Evolutionary conservation across 352 stramenopile species (phyloP), one percentile per base, ranked within the genome.

Genomic region (Lagenidium giganteum): DNA sequence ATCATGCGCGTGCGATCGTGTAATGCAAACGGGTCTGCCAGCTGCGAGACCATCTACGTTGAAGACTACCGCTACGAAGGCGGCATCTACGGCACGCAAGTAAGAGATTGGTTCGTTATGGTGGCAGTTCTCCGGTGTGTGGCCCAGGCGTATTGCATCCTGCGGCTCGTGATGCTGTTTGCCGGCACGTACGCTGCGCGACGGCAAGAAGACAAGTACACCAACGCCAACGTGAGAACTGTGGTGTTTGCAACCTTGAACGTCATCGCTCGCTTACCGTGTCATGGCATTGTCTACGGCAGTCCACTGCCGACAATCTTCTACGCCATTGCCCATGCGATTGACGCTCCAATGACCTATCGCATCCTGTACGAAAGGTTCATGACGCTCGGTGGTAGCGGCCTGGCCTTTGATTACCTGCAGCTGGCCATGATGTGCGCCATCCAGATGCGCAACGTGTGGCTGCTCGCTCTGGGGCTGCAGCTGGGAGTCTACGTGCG

Each of bases 401-500:
- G n/a, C 66, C 5, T 37, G 68, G 3, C 25, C 56, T 13, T 52
- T 73, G 21, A 44, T 47, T 1, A 11, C 64, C 7, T 18, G 42
- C 39, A 60, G 1, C 67, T 74, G 8, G 35, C 72, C 7, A 43
- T 38, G 1, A 47, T 68, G 11, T 61, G 61, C 0, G 56, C 63
- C 2, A 55, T 72, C 0, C 70, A 75, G n/a, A 78, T 82, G 64
- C 59, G 64, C 0, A 70, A 50, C 7, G 61, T 76, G 11, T 81
- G 60, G 71, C 28, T 72, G n/a, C n/a, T n/a, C n/a, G n/a, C n/a
- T n/a, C n/a, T n/a, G n/a, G n/a, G n/a, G n/a, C n/a, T n/a, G n/a
- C n/a, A n/a, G n/a, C n/a, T n/a, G n/a, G n/a, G n/a, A n/a, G n/a
- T n/a, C n/a, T n/a, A n/a, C n/a, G n/a, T n/a, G n/a, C n/a, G n/a